Conservation (phyloP, 1,284 basidiomycete genomes). For the Pseudozyma sp. region DNA sequence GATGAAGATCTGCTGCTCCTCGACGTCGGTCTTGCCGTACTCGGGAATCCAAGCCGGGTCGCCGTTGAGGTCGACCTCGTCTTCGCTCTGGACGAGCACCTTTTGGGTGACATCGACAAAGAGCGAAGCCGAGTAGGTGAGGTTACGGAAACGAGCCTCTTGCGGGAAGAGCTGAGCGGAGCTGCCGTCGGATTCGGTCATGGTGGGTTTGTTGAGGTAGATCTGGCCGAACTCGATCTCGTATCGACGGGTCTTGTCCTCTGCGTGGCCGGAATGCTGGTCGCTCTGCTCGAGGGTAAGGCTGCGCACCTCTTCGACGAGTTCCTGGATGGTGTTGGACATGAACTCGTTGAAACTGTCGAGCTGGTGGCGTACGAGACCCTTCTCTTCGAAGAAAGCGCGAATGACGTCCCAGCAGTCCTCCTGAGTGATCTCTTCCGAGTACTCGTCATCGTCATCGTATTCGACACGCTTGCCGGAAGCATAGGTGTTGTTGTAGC, state of each 20-base stretch:
- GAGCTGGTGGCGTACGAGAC: constrained; percentile 95
- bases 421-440: constrained; percentile 66
- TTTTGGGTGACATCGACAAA: constrained; percentile 96
- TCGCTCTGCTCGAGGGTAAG: constrained; percentile 95
- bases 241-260: constrained; percentile 80
- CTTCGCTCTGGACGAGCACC: constrained; percentile 81
- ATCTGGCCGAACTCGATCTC: constrained; percentile 98
- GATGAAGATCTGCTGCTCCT: constrained; percentile 86
- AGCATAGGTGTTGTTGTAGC: constrained; percentile 34
- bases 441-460: constrained; percentile 53
- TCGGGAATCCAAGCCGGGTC: constrained; percentile 82
- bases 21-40: constrained; percentile 74
- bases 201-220: constrained; percentile 91
- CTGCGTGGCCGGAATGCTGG: constrained; percentile 80
- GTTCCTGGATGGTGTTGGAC: constrained; percentile 99
- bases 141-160: constrained; percentile 91
- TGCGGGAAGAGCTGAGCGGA: constrained; percentile 96
- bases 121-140: constrained; percentile 94
- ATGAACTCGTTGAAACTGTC: constrained; percentile 99
- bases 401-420: constrained; percentile 75
- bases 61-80: constrained; percentile 77
- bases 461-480: constrained; percentile 34
- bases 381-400: constrained; percentile 96
- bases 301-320: constrained; percentile 94
- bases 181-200: constrained; percentile 94